A percentile compares a stretch with the other conserved stretches of the same genome.
These are phyloP conservation scores for Nannochloropsis gaditana DNA, from an alignment of 108 stramenopile species.

Conservation along the genomic window DNA sequence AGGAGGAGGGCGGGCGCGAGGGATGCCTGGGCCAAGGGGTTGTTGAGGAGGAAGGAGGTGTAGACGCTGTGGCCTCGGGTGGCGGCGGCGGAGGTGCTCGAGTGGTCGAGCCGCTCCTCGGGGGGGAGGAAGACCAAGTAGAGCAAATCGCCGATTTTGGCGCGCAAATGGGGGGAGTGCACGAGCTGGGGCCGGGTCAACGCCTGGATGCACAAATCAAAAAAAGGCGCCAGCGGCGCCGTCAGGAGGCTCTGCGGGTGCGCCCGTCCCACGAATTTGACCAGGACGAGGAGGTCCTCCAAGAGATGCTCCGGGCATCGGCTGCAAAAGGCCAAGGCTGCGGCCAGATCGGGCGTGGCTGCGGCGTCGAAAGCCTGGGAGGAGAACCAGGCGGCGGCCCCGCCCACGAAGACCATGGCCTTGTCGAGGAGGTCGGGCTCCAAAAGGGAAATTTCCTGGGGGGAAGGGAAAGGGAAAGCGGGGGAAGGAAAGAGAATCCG, in stretches of 20 bases:
- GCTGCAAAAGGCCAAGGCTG: conserved; percentile 19
- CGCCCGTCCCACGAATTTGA: conserved; percentile 32
- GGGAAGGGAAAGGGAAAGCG: too few species aligned
- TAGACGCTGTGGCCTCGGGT: not conserved
- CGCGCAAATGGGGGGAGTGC: conserved; percentile 83
- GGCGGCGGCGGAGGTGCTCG: not conserved
- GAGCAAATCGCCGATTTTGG: conserved; percentile 71
- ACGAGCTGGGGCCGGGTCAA: conserved; percentile 51
- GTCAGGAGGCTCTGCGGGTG: conserved; percentile 25
- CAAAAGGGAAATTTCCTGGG: not conserved
- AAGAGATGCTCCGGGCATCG: conserved; percentile 45
- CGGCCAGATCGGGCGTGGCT: not conserved
- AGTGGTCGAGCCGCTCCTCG: conserved; percentile 31
- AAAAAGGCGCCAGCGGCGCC: conserved; percentile 35
- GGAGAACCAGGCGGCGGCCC: not conserved
- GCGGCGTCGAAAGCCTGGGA: conserved; percentile 13
- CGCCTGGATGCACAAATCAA: conserved; percentile 31
- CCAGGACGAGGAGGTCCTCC: conserved; percentile 40
- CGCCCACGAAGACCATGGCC: not conserved
- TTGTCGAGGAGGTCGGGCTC: not conserved
- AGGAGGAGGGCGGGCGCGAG: conserved; percentile 88
- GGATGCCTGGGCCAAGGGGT: conserved; percentile 65
- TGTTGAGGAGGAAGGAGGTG: not conserved
- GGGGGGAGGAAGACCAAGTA: conserved; percentile 75
- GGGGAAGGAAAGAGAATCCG: not conserved